phyloP scores from a whole-genome alignment of 2,329 filamentous ascomycete species.

The Colletotrichum limetticola region DNA sequence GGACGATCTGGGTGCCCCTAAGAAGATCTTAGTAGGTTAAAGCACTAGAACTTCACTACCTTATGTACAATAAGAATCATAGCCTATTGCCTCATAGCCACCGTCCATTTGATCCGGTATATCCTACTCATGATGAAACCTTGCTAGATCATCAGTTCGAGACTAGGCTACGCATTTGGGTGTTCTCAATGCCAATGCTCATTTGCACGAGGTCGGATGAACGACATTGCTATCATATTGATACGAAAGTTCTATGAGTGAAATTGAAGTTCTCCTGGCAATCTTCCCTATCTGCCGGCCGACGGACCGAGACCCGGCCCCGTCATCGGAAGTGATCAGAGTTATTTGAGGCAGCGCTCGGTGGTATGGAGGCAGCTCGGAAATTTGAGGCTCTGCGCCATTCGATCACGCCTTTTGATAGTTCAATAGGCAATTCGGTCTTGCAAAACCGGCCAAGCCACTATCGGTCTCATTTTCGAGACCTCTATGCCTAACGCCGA shows the following conservation, averaged over 20 bases:
- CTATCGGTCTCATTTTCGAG: neutral
- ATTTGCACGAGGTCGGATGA: neutral
- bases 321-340: neutral
- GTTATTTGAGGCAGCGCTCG: neutral
- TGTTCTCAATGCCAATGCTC: neutral
- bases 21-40: too few relatives aligned
- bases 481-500: neutral
- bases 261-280: neutral
- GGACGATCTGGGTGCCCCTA: too few relatives aligned
- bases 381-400: neutral
- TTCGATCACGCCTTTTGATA: neutral
- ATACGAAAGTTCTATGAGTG: neutral
- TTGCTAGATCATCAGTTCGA: neutral
- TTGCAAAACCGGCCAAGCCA: neutral
- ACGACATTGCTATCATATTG: neutral
- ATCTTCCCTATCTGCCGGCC: neutral
- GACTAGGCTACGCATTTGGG: neutral
- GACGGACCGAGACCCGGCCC: neutral
- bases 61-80: too few relatives aligned
- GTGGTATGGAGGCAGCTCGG: neutral
- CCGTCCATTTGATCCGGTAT: too few relatives aligned
- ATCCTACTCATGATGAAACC: too few relatives aligned
- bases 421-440: neutral
- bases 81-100: too few relatives aligned
- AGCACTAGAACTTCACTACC: too few relatives aligned